phyloP scores from a whole-genome alignment of 257 asterid genomes.

The Voacanga thouarsii region DNA sequence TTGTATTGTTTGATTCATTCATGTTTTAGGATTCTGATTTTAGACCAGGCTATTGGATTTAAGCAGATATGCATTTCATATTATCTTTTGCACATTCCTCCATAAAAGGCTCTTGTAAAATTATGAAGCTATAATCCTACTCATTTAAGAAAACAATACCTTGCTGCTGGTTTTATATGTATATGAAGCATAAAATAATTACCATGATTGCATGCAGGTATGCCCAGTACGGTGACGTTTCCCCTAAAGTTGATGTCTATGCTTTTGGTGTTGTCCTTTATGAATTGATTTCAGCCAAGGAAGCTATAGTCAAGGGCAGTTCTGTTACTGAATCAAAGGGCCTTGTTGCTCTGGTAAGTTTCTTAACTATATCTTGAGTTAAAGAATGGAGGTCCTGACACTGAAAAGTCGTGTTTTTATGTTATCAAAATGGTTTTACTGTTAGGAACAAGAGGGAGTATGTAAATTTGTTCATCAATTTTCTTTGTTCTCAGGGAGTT shows the following conservation, averaged over 20 bases:
- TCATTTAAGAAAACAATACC: not conserved
- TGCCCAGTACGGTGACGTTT: slow-evolving; percentile 83
- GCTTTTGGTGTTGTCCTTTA: slow-evolving; percentile 94
- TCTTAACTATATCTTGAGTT: slow-evolving; percentile 13
- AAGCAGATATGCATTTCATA: not conserved
- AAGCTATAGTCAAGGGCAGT: slow-evolving; percentile 68
- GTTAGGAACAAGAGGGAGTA: not conserved
- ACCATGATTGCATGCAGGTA: slow-evolving; percentile 50
- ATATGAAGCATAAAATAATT: not conserved
- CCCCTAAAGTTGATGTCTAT: slow-evolving; percentile 93
- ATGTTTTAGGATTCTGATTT: not conserved
- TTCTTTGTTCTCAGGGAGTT: not conserved
- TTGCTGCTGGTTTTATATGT: slow-evolving; percentile 7
- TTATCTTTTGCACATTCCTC: not conserved
- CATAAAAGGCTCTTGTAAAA: not conserved
- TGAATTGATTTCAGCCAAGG: slow-evolving; percentile 89
- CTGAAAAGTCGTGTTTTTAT: not conserved
- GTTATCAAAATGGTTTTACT: not conserved
- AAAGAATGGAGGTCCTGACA: not conserved
- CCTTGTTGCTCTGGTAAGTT: slow-evolving; percentile 73
- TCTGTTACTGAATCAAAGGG: slow-evolving; percentile 73
- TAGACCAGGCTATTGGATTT: not conserved
- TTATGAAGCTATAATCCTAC: not conserved
- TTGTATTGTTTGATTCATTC: not conserved
- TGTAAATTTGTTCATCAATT: not conserved